Base-by-base conservation (phyloP, 306 rosid genomes). In the Sophora flavescens region DNA sequence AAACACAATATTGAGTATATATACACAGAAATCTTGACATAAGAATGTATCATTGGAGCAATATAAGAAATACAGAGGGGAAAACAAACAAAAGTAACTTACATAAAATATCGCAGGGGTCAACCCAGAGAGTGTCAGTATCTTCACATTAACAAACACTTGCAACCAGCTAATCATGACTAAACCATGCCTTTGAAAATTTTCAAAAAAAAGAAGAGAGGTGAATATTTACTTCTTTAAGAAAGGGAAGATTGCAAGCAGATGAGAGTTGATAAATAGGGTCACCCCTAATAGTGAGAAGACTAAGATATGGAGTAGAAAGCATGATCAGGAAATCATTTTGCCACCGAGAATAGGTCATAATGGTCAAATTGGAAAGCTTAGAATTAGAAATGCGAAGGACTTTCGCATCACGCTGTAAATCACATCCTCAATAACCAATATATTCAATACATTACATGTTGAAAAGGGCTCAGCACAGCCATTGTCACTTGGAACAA, bases 131-230 rank as follows among this genome's bases (percentile, higher is more conserved):
- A 57, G 14, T 57, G 14, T 36, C 50, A 63, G 0, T 15, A 7
- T 15, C n/a, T 63, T 35, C 0, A 15, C 50, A 36, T 63, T 57
- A 8, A 18, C 5, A 7, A 63, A 1, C 48, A 35, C 14, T 8
- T 8, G 13, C 6, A 63, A 50, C 14, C 13, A 15, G 4, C 28
- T 36, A n/a, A 63, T 7, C 15, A 36, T 2, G 14, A 15, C 2
- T 9, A 16, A n/a, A 35, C 0, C 9, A 0, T 2, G 13, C 14
- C 6, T 41, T 0, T 0, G 3, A 3, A 0, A 10, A 18, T 0
- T 0, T 11, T 4, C 2, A 13, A 0, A 0, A 7, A n/a, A 0
- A 0, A 7, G 0, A 54, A 18, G 1, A 0, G 18, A 18, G 2
- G 1, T 18, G n/a, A 15, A 63, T 9, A 3, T 58, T 4, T 58